A percentile compares a stretch with the other conserved stretches of the same genome.
Conservation (phyloP, 768 basidiomycete genomes). For the Auriscalpium microsporum region DNA sequence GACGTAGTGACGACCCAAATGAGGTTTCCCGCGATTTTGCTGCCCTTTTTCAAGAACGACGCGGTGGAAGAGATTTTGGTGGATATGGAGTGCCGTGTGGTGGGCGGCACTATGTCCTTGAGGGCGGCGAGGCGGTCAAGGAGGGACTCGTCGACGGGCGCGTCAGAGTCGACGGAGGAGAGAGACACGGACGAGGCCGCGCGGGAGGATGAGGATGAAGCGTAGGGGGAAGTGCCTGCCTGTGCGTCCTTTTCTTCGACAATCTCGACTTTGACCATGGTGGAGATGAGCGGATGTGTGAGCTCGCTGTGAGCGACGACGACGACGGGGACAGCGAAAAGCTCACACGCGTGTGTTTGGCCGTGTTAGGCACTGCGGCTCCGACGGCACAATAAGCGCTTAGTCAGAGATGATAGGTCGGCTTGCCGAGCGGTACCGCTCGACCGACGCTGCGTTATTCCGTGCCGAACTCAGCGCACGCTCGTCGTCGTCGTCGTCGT, state of each 20-base stretch:
- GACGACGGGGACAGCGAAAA: slow-evolving; percentile 1
- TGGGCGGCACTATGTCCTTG: slow-evolving; percentile 91
- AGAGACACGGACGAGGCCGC: slow-evolving; percentile 67
- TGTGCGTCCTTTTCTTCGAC: slow-evolving; percentile 72
- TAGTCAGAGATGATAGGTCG: background rate
- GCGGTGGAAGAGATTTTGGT: slow-evolving; percentile 53
- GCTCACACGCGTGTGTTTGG: background rate
- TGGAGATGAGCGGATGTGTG: slow-evolving; percentile 10
- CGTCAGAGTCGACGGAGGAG: slow-evolving; percentile 69
- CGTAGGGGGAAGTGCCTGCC: slow-evolving; percentile 54
- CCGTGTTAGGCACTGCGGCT: background rate
- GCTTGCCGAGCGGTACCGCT: background rate
- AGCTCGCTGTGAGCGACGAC: slow-evolving; percentile 4
- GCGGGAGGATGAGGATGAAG: slow-evolving; percentile 65
- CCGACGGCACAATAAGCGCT: background rate
- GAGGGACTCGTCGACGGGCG: slow-evolving; percentile 70
- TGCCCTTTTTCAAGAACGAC: slow-evolving; percentile 54
- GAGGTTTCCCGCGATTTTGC: slow-evolving; percentile 74
- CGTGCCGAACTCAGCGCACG: background rate
- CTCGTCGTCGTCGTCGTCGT: background rate
- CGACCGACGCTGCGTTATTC: background rate
- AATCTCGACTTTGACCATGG: slow-evolving; percentile 92
- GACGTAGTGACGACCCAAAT: slow-evolving; percentile 95
- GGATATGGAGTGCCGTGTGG: slow-evolving; percentile 71
- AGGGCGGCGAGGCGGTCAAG: slow-evolving; percentile 85